Conservation (phyloP, 352 stramenopile species). For the Globisporangium alternatum region DNA sequence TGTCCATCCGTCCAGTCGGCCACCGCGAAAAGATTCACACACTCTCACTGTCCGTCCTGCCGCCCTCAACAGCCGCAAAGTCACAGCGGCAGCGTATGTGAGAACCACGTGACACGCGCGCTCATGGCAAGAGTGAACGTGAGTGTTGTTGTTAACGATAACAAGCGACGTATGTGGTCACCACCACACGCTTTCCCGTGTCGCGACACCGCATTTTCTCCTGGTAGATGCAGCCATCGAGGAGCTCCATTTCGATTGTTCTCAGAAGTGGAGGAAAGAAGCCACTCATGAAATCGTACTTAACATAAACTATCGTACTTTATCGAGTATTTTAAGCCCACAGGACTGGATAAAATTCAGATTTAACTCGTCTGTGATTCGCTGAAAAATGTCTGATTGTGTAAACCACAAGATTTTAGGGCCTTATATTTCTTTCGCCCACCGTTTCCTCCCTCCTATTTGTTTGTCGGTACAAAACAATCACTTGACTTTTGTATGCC, state of each 20-base stretch:
- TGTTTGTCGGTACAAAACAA: neutral
- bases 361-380: neutral
- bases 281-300: neutral
- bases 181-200: neutral
- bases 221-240: neutral
- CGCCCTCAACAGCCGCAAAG: too few relatives aligned
- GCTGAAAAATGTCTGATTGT: neutral
- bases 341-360: neutral
- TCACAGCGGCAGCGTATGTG: too few relatives aligned
- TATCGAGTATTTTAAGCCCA: neutral
- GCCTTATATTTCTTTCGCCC: neutral
- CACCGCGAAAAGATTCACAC: too few relatives aligned
- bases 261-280: neutral
- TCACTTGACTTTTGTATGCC: slow-evolving; percentile 3
- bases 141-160: neutral
- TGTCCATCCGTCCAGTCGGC: too few relatives aligned
- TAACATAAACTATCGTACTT: slow-evolving; percentile 9
- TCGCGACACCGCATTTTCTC: neutral
- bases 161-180: too few relatives aligned
- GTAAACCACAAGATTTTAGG: slow-evolving; percentile 13
- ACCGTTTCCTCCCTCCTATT: neutral
- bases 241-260: slow-evolving; percentile 1
- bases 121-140: neutral
- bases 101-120: too few relatives aligned
- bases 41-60: too few relatives aligned